phyloP scores from a whole-genome alignment of 768 basidiomycete genomes.

The Chiua virens region DNA sequence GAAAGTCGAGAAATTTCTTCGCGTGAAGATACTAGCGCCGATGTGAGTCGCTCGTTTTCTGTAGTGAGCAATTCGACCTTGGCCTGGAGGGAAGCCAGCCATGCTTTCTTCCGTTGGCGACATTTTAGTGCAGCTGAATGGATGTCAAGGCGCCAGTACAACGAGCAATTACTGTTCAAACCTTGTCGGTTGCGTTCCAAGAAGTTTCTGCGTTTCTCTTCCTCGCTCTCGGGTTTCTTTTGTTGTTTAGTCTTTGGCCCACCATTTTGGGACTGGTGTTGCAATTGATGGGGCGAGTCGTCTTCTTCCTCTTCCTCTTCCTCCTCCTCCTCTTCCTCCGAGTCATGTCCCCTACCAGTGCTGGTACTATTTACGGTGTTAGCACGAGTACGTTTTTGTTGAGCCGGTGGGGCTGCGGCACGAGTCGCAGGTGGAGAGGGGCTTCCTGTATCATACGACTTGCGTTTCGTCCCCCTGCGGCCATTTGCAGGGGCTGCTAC shows the following conservation, averaged over 20 bases:
- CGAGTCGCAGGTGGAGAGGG: constrained; percentile 32
- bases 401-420: constrained; percentile 23
- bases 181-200: constrained; percentile 97
- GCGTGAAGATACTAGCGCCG: constrained; percentile 81
- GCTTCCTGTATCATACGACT: constrained; percentile 50
- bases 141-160: constrained; percentile 4
- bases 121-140: constrained; percentile 91
- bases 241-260: constrained; percentile 25
- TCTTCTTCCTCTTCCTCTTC: constrained; percentile 44
- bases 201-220: constrained; percentile 97
- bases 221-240: constrained; percentile 94
- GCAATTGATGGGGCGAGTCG: constrained; percentile 14
- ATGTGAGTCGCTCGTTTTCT: constrained; percentile 92
- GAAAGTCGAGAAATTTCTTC: constrained; percentile 90
- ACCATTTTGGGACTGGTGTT: constrained; percentile 7
- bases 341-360: constrained; percentile 37
- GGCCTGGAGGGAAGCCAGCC: constrained; percentile 88
- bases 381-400: constrained; percentile 39
- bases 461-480: constrained; percentile 69
- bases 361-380: constrained; percentile 33
- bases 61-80: constrained; percentile 91
- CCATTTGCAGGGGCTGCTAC: constrained; percentile 27
- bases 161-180: constrained; percentile 27
- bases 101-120: constrained; percentile 98
- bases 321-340: constrained; percentile 36